Evolutionary conservation across 2,329 filamentous ascomycete genomes (phyloP), one percentile per base, ranked within the genome.

Genomic region (Exophiala phaeomuriformis): DNA sequence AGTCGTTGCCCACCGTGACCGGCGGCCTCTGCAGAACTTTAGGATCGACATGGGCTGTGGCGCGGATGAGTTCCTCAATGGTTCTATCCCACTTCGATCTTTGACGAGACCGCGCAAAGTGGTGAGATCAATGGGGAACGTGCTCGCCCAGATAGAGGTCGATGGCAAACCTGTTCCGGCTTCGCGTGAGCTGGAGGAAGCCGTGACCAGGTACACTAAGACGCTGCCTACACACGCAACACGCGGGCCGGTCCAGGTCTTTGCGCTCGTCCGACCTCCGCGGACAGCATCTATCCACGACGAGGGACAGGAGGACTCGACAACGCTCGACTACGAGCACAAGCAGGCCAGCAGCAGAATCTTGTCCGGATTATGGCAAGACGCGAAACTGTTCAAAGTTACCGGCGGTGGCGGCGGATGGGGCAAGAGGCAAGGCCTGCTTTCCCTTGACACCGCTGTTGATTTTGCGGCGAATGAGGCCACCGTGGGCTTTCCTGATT

Each of bases 401-500:
- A 63, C 62, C 3, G 59, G 62, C 12, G 62, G 62, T 31, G 62
- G 62, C 10, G 62, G 60, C 29, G 62, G 62, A 19, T 64, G 62
- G 62, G 62, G 62, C 5, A 57, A 62, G 40, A 62, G 59, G 47
- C 47, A 57, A 41, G 62, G 62, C 9, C 53, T 64, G 6, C 52
- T 64, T 5, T 63, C 62, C 5, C 45, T 64, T 4, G 62, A 64
- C 28, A 52, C 58, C 10, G 52, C 56, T 3, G 51, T 53, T 36
- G 49, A 53, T 36, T 53, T 60, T 8, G 48, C 41, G 7, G 9
- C 5, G 29, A 10, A 33, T n/a, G 41, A 44, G 19, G 39, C 32
- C 7, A 42, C 55, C 2, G 27, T 49, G n/a, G 44, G 36, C 37
- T 55, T 56, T 7, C 52, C 55, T 8, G 52, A 52, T 36, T 33